Evolutionary conservation across 202 grass and related monocot genomes (phyloP), one percentile per base, ranked within the genome.

Genomic region (Bolboschoenoplectus hybrid): DNA sequence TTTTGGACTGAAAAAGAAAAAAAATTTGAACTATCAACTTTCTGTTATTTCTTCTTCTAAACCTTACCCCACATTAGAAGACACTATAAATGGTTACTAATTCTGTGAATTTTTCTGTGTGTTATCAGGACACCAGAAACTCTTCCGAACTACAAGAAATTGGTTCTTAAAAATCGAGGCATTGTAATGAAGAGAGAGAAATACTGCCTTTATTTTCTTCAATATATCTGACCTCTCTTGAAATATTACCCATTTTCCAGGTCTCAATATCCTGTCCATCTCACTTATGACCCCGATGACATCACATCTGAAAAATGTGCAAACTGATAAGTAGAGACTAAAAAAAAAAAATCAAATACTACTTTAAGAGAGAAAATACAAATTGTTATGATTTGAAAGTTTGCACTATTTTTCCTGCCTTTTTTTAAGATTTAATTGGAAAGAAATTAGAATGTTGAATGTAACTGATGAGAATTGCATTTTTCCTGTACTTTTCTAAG

Each of bases 201-300:
- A 87, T 86, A 98, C 35, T 13, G 56, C 10, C 20, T 81, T 89
- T 84, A 95, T 87, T 84, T 90, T 95, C 90, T 85, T 90, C 67
- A 98, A 83, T 83, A 89, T 68, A 64, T 83, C 89, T 39, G 72
- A 56, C 13, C 19, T 91, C 68, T 95, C 96, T 74, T 89, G 91
- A 80, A 98, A 73, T 67, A 98, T 76, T 63, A 95, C 86, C 93
- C 91, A 95, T 94, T 88, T 90, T 60, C 93, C 90, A 60, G 96
- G 93, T 83, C 92, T 94, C 83, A 94, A 44, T 87, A 97, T 94
- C 53, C 95, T 88, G 77, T 97, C 92, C 66, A 97, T 93, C 88
- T 97, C 95, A 6, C 45, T 88, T 85, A 90, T 85, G 80, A 94
- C 70, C 84, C 91, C 89, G 63, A 81, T 63, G 43, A 93, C 80